These are phyloP conservation scores for Plasmodium vinckei DNA, from an alignment of 169 alveolate species.

Conservation along the genomic window DNA sequence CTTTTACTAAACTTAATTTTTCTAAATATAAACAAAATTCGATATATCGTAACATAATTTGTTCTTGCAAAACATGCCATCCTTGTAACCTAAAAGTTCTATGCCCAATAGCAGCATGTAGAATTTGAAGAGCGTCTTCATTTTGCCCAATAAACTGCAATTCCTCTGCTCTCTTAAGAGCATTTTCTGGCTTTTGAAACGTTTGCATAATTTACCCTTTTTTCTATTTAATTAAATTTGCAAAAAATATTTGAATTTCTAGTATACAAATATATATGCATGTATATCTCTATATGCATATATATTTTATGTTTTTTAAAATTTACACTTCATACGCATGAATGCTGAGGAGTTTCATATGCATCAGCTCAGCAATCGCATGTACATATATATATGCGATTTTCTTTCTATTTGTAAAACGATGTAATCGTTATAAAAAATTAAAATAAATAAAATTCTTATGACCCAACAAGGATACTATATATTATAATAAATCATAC, in stretches of 20 bases:
- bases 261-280: background rate
- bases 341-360: background rate
- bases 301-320: too few relatives aligned
- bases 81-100: constrained; percentile 90
- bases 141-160: constrained; percentile 91
- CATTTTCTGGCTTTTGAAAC: constrained; percentile 93
- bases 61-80: constrained; percentile 93
- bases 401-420: too few relatives aligned
- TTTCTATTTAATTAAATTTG: background rate
- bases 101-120: constrained; percentile 92
- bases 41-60: constrained; percentile 91
- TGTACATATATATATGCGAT: background rate
- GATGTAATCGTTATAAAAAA: too few relatives aligned
- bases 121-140: constrained; percentile 91
- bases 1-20: constrained; percentile 91
- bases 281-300: too few relatives aligned
- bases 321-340: too few relatives aligned
- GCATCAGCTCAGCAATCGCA: background rate
- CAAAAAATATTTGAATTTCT: background rate
- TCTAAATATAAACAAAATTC: constrained; percentile 91
- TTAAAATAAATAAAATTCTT: too few relatives aligned
- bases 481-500: too few relatives aligned
- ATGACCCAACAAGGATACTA: too few relatives aligned
- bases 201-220: constrained; percentile 81
- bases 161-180: constrained; percentile 93